Base-by-base conservation (phyloP, 176 grass and related monocot genomes). In the Carex scoparia region DNA sequence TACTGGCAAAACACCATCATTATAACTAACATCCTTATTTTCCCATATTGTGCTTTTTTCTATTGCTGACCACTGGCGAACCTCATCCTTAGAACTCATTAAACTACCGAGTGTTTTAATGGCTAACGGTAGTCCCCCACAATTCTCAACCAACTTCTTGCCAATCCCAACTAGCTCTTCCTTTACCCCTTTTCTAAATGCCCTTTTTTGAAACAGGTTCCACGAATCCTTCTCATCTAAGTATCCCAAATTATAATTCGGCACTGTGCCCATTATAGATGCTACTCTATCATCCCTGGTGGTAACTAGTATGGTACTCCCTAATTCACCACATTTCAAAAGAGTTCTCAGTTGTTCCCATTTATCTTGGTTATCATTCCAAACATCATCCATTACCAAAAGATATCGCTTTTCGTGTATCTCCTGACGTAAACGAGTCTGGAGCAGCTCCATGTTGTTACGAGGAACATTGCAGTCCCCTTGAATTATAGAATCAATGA, bases 251-350 rank as follows among this genome's bases (percentile, higher is more conserved):
- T 19, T 2, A 65, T 81, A 53, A 0, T 27, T 7, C 7, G 0
- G 0, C 13, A 85, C 4, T 0, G 85, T 89, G 0, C 14, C 13
- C 87, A 86, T 86, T 13, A 89, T 69, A 0, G 6, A 31, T 0
- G 92, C 81, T 0, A 91, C 87, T 1, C 5, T 10, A 1, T 1
- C 19, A 30, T 54, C 78, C 2, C 87, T 53, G 10, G 62, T 81
- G 27, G 89, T 94, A 54, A 91, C 69, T 0, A 94, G 0, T 58
- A 94, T 53, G 0, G 11, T n/a, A 10, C 88, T 92, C 23, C 88
- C 86, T 0, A 1, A 4, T 28, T 53, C 88, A 84, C 51, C 86
- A 42, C 51, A 42, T 0, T 19, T 23, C 65, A 86, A n/a, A 28
- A 13, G 67, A 7, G 0, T 79, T 49, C 51, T 75, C 10, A 94